Conservation (phyloP, 2,329 filamentous ascomycete genomes). For the Calonectria pseudoreteaudii region DNA sequence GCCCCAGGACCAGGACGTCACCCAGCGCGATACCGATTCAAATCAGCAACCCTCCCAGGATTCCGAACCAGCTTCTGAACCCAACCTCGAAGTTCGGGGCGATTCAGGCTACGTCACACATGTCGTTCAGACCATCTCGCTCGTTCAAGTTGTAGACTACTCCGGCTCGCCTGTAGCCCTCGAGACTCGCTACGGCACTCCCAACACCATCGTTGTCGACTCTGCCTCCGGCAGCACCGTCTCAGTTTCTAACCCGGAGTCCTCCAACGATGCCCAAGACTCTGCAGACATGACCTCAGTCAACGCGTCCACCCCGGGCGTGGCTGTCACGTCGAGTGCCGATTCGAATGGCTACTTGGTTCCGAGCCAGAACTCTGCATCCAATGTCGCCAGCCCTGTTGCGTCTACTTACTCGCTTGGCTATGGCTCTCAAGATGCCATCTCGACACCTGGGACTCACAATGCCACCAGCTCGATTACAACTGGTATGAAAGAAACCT, state of each 20-base stretch:
- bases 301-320: conserved; percentile 28
- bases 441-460: conserved; percentile 28
- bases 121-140: conserved; percentile 66
- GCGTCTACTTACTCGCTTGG: conserved; percentile 20
- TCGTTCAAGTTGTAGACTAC: conserved; percentile 65
- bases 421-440: conserved; percentile 20
- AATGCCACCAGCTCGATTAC: conserved; percentile 26
- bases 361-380: conserved; percentile 30
- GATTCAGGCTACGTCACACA: conserved; percentile 52
- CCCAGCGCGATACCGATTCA: conserved; percentile 41
- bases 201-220: conserved; percentile 53
- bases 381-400: conserved; percentile 25
- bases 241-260: conserved; percentile 45
- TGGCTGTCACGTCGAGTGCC: conserved; percentile 31
- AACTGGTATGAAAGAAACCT: conserved; percentile 35
- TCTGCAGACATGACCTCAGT: conserved; percentile 36
- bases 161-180: conserved; percentile 58
- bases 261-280: conserved; percentile 38
- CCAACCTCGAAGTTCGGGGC: conserved; percentile 33
- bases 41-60: conserved; percentile 35
- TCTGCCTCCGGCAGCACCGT: conserved; percentile 52
- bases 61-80: conserved; percentile 38
- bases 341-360: conserved; percentile 28
- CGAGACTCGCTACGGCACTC: conserved; percentile 55
- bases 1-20: conserved; percentile 27